Evolutionary conservation across 1,139 yeast species (phyloP).

Genomic region (Yamadazyma oceani): DNA sequence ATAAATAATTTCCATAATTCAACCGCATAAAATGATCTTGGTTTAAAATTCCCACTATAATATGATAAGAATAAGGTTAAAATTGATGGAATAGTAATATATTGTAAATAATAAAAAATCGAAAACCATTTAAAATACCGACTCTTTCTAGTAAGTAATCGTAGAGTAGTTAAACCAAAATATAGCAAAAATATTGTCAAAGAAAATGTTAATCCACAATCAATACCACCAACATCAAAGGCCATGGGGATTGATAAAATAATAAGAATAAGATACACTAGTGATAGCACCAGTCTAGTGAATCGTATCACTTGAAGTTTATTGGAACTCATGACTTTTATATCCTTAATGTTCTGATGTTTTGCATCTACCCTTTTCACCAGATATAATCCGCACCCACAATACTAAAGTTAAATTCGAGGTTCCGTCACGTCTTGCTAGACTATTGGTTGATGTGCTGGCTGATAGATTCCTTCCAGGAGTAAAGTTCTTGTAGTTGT

Average conservation of each 20-base stretch:
- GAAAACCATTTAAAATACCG: conserved; percentile 56
- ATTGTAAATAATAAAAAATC: conserved; percentile 74
- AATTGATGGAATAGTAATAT: conserved; percentile 77
- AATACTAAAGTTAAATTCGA: too few species aligned
- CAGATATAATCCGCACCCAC: too few species aligned
- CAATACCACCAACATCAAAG: conserved; percentile 91
- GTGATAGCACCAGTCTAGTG: conserved; percentile 43
- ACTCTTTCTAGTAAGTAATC: conserved; percentile 52
- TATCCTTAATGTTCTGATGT: too few species aligned
- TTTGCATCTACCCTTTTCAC: too few species aligned
- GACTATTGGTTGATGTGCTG: too few species aligned
- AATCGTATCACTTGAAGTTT: conserved; percentile 11
- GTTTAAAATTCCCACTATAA: conserved; percentile 24
- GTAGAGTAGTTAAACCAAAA: conserved; percentile 68
- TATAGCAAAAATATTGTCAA: conserved; percentile 70
- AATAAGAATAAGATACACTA: conserved; percentile 63
- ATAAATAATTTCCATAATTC: conserved; percentile 65
- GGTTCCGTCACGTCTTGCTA: too few species aligned
- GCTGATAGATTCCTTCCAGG: too few species aligned
- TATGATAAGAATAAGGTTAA: conserved; percentile 69
- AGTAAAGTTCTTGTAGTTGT: too few species aligned
- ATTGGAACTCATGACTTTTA: not conserved
- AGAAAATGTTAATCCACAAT: conserved; percentile 87
- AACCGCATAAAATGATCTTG: conserved; percentile 17
- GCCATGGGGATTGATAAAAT: conserved; percentile 87